Evolutionary conservation across 2,329 filamentous ascomycete species (phyloP).

Genomic region (Ophiobolus disseminans): DNA sequence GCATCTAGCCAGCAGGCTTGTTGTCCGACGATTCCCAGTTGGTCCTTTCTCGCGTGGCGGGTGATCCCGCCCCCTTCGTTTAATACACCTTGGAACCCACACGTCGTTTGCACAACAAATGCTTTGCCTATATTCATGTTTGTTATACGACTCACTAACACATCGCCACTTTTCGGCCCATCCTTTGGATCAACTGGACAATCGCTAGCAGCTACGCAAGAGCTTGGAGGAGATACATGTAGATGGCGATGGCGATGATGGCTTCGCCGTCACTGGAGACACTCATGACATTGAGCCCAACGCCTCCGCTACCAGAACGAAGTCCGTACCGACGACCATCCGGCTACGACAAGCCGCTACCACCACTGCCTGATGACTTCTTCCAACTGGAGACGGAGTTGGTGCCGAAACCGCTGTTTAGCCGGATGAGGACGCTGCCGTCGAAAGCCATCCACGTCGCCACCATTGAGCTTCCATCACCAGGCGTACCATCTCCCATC

Average conservation of each 20-base stretch:
- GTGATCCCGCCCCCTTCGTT: conserved; percentile 26
- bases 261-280: too few relatives aligned
- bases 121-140: conserved; percentile 18
- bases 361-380: conserved; percentile 10
- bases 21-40: conserved; percentile 20
- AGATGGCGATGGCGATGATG: conserved; percentile 21
- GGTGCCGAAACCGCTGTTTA: conserved; percentile 37
- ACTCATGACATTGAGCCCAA: conserved; percentile 19
- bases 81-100: conserved; percentile 27
- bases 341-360: conserved; percentile 21
- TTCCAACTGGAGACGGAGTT: conserved; percentile 23
- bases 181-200: background rate
- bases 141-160: conserved; percentile 9
- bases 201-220: conserved; percentile 8
- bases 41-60: conserved; percentile 19
- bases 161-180: conserved; percentile 1
- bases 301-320: conserved; percentile 23
- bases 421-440: conserved; percentile 23
- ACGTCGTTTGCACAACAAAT: conserved; percentile 19
- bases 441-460: conserved; percentile 27
- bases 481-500: conserved; percentile 13
- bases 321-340: conserved; percentile 22
- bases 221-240: conserved; percentile 14
- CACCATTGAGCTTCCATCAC: conserved; percentile 27
- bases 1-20: conserved; percentile 22